Evolutionary conservation across 1,284 basidiomycete species (phyloP), one percentile per base, ranked within the genome.

Genomic region (Phylloboletellus chloephorus): DNA sequence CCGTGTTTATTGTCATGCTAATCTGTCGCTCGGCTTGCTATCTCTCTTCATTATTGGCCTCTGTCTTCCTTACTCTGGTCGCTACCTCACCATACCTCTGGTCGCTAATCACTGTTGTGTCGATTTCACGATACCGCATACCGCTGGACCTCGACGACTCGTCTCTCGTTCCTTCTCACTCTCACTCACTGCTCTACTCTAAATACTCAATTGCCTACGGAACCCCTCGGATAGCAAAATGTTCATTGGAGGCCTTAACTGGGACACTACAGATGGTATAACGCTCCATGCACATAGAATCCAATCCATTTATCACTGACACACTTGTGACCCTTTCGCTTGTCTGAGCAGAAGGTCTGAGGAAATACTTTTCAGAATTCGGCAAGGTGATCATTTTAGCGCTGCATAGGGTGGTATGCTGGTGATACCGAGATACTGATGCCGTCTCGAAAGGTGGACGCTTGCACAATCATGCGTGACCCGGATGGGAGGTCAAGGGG

Each of bases 191-290:
- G 34, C 53, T 45, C 57, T 61, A 46, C 43, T 53, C 61, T 64
- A 46, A 58, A 58, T 62, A 62, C 46, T 32, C 63, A 25, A 56
- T 58, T 63, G 40, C 56, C 57, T 66, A 63, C 46, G 53, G 52
- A 58, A 52, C 58, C 58, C 58, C 53, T 60, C 51, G 54, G 58
- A 68, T 80, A 96, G 94, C 69, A 97, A 97, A 79, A 91, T 97
- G 84, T 97, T 97, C 72, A 88, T 97, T 64, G 93, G 93, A 57
- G 93, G 93, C 63, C 76, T 97, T 53, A 95, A 91, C 72, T 97
- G 93, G 93, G 92, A 96, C 68, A 97, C 93, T 57, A 92, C 88
- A 69, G 94, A 97, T 76, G 92, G 92, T 82, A 78, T 64, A 71
- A 58, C 59, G 59, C 66, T 63, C 57, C 62, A 57, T 56, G 60